A percentile compares a stretch with the other conserved stretches of the same genome.
Evolutionary conservation across 2,329 filamentous ascomycete species (phyloP).

Genomic region (Verticillium dahliae): DNA sequence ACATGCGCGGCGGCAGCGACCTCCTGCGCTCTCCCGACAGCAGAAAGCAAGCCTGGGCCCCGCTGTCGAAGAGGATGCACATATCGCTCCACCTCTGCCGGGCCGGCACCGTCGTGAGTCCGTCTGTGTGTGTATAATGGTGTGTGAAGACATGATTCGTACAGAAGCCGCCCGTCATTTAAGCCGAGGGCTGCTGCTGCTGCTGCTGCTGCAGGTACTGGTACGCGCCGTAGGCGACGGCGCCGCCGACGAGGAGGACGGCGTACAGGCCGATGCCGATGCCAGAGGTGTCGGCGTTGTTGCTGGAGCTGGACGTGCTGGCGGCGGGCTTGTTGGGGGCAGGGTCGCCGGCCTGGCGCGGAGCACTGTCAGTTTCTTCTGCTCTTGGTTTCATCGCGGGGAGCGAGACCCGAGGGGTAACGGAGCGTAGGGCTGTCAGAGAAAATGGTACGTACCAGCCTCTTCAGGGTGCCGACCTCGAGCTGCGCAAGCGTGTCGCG

Average conservation of each 20-base stretch:
- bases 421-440: not conserved
- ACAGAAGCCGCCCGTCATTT: not conserved
- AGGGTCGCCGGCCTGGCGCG: constrained; percentile 66
- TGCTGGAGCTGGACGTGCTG: constrained; percentile 40
- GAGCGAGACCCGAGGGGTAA: not conserved
- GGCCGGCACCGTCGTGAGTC: not conserved
- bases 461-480: constrained; percentile 71
- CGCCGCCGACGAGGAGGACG: constrained; percentile 69
- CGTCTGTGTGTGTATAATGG: not conserved
- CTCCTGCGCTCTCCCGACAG: not conserved
- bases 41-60: not conserved
- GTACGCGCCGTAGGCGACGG: constrained; percentile 73
- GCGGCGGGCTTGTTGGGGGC: constrained; percentile 54
- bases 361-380: constrained; percentile 14
- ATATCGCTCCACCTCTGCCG: not conserved
- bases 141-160: not conserved
- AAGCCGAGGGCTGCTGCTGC: constrained; percentile 22
- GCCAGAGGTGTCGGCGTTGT: constrained; percentile 43
- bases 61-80: not conserved
- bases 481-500: constrained; percentile 83
- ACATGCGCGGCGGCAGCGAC: not conserved
- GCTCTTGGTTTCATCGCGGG: too few relatives aligned
- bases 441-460: constrained; percentile 52
- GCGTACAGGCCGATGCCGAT: constrained; percentile 77
- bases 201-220: constrained; percentile 70